phyloP scores from a whole-genome alignment of 75 land plant species.

The Selaginella moellendorffii region DNA sequence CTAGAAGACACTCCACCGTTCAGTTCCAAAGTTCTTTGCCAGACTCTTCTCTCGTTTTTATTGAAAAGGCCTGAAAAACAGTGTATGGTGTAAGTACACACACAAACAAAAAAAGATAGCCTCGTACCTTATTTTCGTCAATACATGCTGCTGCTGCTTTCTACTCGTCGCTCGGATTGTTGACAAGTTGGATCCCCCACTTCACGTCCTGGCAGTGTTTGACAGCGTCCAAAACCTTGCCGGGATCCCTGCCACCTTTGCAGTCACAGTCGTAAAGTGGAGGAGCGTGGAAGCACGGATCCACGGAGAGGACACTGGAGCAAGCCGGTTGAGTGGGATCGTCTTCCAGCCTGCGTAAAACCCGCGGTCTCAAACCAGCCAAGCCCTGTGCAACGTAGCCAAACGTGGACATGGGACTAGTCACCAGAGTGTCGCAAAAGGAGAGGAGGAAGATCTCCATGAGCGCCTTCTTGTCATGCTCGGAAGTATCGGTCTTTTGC shows the following conservation, averaged over 20 bases:
- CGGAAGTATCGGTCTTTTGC: not conserved
- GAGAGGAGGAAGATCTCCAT: slow-evolving; percentile 7
- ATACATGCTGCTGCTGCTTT: no score
- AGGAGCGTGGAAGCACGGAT: not conserved
- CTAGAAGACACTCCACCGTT: no score
- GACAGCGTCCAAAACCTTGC: not conserved
- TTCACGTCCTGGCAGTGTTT: not conserved
- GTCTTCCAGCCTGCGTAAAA: slow-evolving; percentile 18
- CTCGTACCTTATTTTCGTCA: no score
- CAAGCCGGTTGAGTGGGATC: not conserved
- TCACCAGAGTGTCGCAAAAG: not conserved
- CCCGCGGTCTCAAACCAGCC: slow-evolving; percentile 22
- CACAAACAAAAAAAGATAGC: no score
- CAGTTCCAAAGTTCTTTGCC: no score
- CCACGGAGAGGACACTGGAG: not conserved
- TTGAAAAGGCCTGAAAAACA: no score
- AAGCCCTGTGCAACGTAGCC: slow-evolving; percentile 1
- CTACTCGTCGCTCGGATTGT: no score
- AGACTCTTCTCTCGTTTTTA: no score
- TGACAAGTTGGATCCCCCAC: not conserved
- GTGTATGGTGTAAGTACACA: no score
- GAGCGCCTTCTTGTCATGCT: slow-evolving; percentile 7
- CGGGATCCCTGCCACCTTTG: not conserved
- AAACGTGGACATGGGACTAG: slow-evolving; percentile 6
- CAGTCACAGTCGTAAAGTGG: not conserved